Evolutionary conservation across 768 basidiomycete species (phyloP).

Genomic region (Lentinula lateritia): DNA sequence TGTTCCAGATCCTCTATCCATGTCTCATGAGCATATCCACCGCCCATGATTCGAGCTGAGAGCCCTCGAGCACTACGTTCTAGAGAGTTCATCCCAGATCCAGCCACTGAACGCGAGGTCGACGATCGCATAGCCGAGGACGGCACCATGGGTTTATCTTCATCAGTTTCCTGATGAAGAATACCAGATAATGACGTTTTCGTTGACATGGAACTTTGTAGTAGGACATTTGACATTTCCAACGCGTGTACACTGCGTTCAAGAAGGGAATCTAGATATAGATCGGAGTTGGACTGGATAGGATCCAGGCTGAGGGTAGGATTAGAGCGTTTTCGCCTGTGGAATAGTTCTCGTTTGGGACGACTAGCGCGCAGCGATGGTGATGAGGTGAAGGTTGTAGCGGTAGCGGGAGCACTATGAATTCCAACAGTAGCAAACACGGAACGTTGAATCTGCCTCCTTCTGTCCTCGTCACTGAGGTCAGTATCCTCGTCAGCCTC

Average conservation of each 20-base stretch:
- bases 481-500: conserved; percentile 72
- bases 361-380: conserved; percentile 16
- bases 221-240: conserved; percentile 77
- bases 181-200: conserved; percentile 43
- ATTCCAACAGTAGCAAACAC: not conserved
- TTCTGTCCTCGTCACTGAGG: conserved; percentile 7
- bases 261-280: conserved; percentile 70
- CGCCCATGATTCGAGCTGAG: conserved; percentile 44
- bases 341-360: conserved; percentile 10
- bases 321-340: not conserved
- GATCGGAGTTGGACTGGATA: conserved; percentile 28
- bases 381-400: conserved; percentile 8
- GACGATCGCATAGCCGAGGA: not conserved
- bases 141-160: not conserved
- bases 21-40: conserved; percentile 36
- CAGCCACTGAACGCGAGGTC: conserved; percentile 29
- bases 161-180: conserved; percentile 4
- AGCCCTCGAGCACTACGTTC: conserved; percentile 43
- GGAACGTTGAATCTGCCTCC: not conserved
- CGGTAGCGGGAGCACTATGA: conserved; percentile 11
- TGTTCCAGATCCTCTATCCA: conserved; percentile 70
- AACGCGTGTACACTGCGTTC: conserved; percentile 81
- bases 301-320: conserved; percentile 1
- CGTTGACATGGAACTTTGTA: conserved; percentile 72
- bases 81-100: conserved; percentile 42